Evolutionary conservation across 306 rosid species (phyloP).

Genomic region (Cucurbita moschata): DNA sequence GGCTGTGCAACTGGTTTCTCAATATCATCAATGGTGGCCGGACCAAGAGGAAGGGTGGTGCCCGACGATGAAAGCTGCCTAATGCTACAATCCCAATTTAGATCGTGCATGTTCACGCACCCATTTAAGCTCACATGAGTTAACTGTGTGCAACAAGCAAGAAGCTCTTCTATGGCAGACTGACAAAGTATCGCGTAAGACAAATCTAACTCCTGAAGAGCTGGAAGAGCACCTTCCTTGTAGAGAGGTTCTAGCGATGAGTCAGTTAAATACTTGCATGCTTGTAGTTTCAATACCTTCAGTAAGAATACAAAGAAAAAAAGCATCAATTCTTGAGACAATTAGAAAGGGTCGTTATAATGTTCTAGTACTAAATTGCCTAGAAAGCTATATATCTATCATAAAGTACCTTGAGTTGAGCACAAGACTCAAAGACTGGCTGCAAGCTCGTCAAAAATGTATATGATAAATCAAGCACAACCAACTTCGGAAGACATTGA

Average conservation of each 20-base stretch:
- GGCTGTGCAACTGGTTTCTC: conserved; percentile 39
- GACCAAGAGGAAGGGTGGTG: conserved; percentile 16
- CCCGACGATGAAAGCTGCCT: conserved; percentile 23
- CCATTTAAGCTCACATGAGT: conserved; percentile 97
- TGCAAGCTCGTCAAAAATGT: conserved; percentile 74
- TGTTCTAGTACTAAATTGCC: not conserved
- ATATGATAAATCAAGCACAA: conserved; percentile 76
- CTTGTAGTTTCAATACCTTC: conserved; percentile 88
- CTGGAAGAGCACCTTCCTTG: conserved; percentile 82
- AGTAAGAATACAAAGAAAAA: conserved; percentile 10
- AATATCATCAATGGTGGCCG: conserved; percentile 19
- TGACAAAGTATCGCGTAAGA: conserved; percentile 90
- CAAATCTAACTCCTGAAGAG: conserved; percentile 84
- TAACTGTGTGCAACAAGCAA: conserved; percentile 76
- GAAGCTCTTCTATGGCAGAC: conserved; percentile 93
- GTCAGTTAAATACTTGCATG: conserved; percentile 77
- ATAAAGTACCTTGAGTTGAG: conserved; percentile 53
- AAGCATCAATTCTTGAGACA: conserved; percentile 1
- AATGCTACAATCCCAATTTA: conserved; percentile 58
- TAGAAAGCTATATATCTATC: not conserved
- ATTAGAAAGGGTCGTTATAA: not conserved
- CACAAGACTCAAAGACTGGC: conserved; percentile 81
- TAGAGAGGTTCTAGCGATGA: conserved; percentile 91
- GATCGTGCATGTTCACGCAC: conserved; percentile 90
- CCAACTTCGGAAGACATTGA: conserved; percentile 49